phyloP scores from a whole-genome alignment of 2,329 filamentous ascomycete species.

The Aspergillus flavus region DNA sequence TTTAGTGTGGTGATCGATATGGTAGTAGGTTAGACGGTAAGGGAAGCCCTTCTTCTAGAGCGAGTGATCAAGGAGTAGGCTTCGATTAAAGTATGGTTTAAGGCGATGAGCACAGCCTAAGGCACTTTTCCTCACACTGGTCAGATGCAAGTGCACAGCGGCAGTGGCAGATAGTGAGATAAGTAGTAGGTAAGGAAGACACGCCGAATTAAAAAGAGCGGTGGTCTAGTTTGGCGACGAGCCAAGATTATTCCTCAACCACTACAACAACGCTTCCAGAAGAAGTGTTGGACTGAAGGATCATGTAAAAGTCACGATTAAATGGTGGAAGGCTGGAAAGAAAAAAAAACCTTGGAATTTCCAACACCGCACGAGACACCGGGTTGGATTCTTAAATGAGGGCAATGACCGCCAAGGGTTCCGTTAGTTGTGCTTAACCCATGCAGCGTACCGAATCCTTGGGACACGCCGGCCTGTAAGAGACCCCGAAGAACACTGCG shows the following conservation, averaged over 20 bases:
- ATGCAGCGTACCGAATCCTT: conserved; percentile 29
- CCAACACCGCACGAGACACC: conserved; percentile 24
- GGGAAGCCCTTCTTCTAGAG: neutral
- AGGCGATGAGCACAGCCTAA: neutral
- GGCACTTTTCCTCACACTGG: neutral
- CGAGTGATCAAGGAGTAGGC: neutral
- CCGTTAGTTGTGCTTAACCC: conserved; percentile 25
- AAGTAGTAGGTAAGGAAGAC: neutral
- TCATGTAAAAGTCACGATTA: neutral
- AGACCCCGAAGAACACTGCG: conserved; percentile 21
- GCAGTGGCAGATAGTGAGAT: neutral
- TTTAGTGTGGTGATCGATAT: neutral
- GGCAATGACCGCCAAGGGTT: conserved; percentile 20
- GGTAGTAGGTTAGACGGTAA: neutral
- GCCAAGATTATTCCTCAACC: conserved; percentile 9
- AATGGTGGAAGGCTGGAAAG: neutral
- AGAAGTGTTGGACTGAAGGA: conserved; percentile 1
- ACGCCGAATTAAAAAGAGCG: conserved; percentile 7
- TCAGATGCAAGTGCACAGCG: neutral
- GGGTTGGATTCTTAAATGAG: conserved; percentile 23
- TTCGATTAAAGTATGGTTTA: neutral
- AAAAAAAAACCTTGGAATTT: conserved; percentile 12
- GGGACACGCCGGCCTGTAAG: conserved; percentile 23
- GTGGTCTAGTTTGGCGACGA: neutral
- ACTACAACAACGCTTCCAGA: neutral